phyloP scores from a whole-genome alignment of 2,329 filamentous ascomycete species.

The Lasiodiplodia sp. region DNA sequence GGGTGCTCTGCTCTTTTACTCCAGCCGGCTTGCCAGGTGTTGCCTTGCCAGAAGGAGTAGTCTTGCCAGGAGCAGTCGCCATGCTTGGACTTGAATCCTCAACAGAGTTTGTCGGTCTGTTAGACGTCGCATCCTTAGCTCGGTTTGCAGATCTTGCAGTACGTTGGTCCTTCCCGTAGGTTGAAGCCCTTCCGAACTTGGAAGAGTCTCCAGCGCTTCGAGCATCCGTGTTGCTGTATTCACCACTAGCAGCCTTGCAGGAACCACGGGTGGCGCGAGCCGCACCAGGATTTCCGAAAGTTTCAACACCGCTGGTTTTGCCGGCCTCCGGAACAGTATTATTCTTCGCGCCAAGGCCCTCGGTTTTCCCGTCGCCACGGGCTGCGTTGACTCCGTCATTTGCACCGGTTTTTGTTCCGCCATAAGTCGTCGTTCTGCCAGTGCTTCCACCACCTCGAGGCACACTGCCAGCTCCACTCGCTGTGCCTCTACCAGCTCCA shows the following conservation, averaged over 20 bases:
- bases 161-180: background rate
- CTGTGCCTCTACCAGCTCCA: background rate
- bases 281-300: background rate
- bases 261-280: background rate
- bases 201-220: background rate
- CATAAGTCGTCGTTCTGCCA: conserved; percentile 1
- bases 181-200: background rate
- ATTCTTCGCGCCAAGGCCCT: background rate
- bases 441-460: conserved; percentile 21
- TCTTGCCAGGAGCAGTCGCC: background rate
- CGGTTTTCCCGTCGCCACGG: background rate
- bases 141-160: background rate
- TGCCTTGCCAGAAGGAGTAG: background rate
- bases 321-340: background rate
- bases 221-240: background rate
- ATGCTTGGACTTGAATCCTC: background rate
- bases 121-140: background rate
- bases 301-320: background rate
- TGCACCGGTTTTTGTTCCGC: background rate
- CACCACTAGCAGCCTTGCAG: background rate
- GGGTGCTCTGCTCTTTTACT: background rate
- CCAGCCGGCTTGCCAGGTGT: background rate
- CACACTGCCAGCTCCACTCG: background rate
- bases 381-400: background rate
- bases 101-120: background rate